Percentiles rank a stretch among this genome's conserved stretches.
These are phyloP conservation scores for Cladosporium sphaerospermum DNA, from an alignment of 2,329 filamentous ascomycete genomes.

Conservation along the genomic window DNA sequence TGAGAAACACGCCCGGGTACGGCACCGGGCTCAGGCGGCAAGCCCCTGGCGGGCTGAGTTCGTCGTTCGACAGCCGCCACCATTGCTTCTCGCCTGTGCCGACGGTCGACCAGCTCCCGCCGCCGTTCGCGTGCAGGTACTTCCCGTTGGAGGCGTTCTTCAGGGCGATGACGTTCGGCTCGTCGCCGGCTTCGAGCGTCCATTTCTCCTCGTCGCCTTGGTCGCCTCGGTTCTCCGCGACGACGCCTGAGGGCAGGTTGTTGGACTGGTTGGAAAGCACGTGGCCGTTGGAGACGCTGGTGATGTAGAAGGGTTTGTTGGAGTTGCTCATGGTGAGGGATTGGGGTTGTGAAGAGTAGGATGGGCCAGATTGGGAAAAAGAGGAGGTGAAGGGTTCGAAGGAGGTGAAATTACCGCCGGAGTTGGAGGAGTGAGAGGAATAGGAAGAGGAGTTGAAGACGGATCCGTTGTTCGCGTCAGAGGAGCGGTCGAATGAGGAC, in stretches of 20 bases:
- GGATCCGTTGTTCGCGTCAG: neutral
- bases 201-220: conserved; percentile 8
- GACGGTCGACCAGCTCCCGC: neutral
- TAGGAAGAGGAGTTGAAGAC: neutral
- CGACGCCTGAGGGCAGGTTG: conserved; percentile 3
- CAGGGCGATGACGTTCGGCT: conserved; percentile 1
- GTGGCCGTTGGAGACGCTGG: conserved; percentile 6
- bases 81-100: conserved; percentile 9
- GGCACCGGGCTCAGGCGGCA: neutral
- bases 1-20: conserved; percentile 3
- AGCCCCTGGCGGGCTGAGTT: neutral
- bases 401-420: neutral
- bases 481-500: neutral
- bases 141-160: conserved; percentile 1
- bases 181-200: conserved; percentile 4
- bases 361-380: too few species aligned
- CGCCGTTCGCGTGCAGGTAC: conserved; percentile 2
- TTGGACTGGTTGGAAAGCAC: neutral
- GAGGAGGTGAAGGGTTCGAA: too few species aligned
- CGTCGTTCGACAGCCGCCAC: conserved; percentile 8
- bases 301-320: neutral
- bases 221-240: conserved; percentile 10
- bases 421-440: neutral
- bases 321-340: neutral
- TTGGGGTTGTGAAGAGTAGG: neutral